Conservation (phyloP, 139 green algal species). For the Yamagishiella unicocca region DNA sequence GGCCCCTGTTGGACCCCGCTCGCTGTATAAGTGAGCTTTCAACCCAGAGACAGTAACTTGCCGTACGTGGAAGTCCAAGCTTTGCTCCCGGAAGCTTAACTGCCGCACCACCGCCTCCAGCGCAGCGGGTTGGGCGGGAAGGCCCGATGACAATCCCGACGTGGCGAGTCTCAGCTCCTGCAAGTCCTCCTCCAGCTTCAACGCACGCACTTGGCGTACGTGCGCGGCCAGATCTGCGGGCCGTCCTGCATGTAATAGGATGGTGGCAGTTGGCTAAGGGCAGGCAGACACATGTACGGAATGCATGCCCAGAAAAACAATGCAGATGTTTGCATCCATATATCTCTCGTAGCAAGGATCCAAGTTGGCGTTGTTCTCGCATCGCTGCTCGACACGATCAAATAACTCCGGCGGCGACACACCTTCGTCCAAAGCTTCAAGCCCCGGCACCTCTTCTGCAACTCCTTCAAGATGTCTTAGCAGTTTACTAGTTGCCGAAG, state of each 20-base stretch:
- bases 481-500: not conserved
- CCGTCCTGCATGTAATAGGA: too few species aligned
- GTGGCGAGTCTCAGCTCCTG: not conserved
- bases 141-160: not conserved
- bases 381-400: too few species aligned
- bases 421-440: conserved; percentile 29
- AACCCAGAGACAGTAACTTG: not conserved
- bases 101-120: conserved; percentile 5
- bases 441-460: conserved; percentile 2
- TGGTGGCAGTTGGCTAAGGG: too few species aligned
- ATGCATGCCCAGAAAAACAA: too few species aligned
- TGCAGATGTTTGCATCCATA: too few species aligned
- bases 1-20: too few species aligned
- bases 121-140: not conserved
- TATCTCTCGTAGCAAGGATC: too few species aligned
- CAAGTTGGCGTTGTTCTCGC: too few species aligned
- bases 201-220: not conserved
- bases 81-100: not conserved
- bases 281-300: too few species aligned
- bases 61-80: conserved; percentile 30
- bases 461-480: not conserved
- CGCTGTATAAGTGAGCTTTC: too few species aligned
- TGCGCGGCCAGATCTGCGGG: not conserved
- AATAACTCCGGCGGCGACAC: too few species aligned
- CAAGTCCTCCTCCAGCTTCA: conserved; percentile 16